phyloP scores from a whole-genome alignment of 805 yeast species.

The Ogataea ganodermae region DNA sequence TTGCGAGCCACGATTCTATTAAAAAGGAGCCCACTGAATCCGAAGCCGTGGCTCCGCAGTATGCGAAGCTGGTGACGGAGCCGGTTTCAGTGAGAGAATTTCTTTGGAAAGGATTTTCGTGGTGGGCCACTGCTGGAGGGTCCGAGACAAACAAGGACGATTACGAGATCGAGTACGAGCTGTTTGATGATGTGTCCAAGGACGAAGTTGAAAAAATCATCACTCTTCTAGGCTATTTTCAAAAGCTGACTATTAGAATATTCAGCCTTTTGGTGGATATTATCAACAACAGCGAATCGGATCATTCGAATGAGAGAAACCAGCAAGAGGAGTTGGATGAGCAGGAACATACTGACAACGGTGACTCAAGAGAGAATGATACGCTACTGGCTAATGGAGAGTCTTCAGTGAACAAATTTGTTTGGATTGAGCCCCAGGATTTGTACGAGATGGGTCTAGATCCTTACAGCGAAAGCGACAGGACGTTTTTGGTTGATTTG shows the following conservation, averaged over 20 bases:
- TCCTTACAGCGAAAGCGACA: slow-evolving; percentile 49
- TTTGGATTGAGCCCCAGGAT: slow-evolving; percentile 46
- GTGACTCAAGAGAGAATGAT: slow-evolving; percentile 15
- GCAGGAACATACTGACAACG: slow-evolving; percentile 12
- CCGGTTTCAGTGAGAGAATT: slow-evolving; percentile 57
- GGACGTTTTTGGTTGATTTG: slow-evolving; percentile 44
- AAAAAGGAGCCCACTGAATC: slow-evolving; percentile 14
- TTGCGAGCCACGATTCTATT: slow-evolving; percentile 2
- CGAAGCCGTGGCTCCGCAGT: slow-evolving; percentile 20
- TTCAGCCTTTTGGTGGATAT: slow-evolving; percentile 42
- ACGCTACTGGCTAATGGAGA: slow-evolving; percentile 6
- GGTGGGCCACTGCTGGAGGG: slow-evolving; percentile 91
- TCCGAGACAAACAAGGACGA: slow-evolving; percentile 42
- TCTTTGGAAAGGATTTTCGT: slow-evolving; percentile 68
- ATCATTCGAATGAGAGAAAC: slow-evolving; percentile 16
- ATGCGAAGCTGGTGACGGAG: slow-evolving; percentile 37
- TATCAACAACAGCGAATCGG: slow-evolving; percentile 35
- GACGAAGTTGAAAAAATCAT: slow-evolving; percentile 31
- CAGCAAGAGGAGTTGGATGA: slow-evolving; percentile 10
- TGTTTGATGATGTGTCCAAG: slow-evolving; percentile 24
- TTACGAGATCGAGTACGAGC: slow-evolving; percentile 38
- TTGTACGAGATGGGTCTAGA: slow-evolving; percentile 60
- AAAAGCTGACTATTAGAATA: slow-evolving; percentile 46
- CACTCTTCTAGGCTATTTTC: slow-evolving; percentile 52
- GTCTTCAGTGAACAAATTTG: slow-evolving; percentile 9